A percentile compares a stretch with the other conserved stretches of the same genome.
These are phyloP conservation scores for Myriosclerotinia scirpicola DNA, from an alignment of 2,329 filamentous ascomycete genomes.

Conservation along the genomic window DNA sequence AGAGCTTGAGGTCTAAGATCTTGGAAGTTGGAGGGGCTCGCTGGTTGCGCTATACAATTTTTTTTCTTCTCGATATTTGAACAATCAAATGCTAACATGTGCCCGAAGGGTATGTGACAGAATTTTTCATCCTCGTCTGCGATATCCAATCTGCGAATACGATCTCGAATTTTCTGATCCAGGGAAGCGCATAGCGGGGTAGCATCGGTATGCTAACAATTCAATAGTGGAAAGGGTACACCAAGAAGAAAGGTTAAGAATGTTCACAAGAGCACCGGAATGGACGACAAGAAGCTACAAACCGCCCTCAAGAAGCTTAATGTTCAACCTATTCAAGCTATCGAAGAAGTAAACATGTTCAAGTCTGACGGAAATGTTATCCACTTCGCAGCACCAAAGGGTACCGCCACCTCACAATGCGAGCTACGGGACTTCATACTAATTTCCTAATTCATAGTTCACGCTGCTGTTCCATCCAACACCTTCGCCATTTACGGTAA, in stretches of 20 bases:
- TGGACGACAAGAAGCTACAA: conserved; percentile 99
- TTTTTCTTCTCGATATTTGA: not conserved
- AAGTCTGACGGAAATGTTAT: conserved; percentile 99
- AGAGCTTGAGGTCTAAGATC: not conserved
- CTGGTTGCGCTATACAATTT: not conserved
- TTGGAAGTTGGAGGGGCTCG: conserved; percentile 3
- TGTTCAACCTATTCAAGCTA: conserved; percentile 98
- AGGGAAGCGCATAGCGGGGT: conserved; percentile 22
- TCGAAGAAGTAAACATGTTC: conserved; percentile 99
- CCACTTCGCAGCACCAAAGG: conserved; percentile 97
- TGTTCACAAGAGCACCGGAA: conserved; percentile 85
- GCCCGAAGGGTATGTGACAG: conserved; percentile 20
- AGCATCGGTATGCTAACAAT: conserved; percentile 34
- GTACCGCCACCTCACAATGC: conserved; percentile 48
- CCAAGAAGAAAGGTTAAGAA: conserved; percentile 98
- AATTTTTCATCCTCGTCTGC: conserved; percentile 12
- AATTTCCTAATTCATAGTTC: conserved; percentile 59
- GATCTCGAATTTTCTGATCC: not conserved
- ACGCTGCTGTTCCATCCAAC: conserved; percentile 95
- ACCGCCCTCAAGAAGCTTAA: conserved; percentile 98
- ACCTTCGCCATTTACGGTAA: conserved; percentile 99
- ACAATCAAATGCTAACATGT: conserved; percentile 19
- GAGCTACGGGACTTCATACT: conserved; percentile 3
- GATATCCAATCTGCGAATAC: not conserved
- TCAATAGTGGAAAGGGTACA: conserved; percentile 83